Percentiles rank a stretch among this genome's conserved stretches.
phyloP scores from a whole-genome alignment of 495 filamentous ascomycete species.

The Filosporella fistucella region DNA sequence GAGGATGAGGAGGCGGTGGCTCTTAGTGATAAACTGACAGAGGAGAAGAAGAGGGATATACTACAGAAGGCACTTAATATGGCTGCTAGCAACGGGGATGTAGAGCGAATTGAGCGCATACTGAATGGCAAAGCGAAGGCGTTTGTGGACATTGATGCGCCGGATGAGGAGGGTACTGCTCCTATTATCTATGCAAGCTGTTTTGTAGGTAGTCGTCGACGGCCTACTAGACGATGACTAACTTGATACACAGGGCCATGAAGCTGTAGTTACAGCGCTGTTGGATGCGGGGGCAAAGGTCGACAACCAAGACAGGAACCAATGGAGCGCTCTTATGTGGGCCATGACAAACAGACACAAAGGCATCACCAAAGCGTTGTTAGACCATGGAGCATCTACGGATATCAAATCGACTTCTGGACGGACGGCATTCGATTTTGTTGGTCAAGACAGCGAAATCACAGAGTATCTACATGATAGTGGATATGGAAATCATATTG shows the following conservation, averaged over 20 bases:
- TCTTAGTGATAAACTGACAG: conserved; percentile 64
- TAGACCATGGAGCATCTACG: conserved; percentile 92
- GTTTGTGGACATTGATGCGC: conserved; percentile 83
- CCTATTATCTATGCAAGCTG: conserved; percentile 98
- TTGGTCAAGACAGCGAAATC: conserved; percentile 91
- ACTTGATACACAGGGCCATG: conserved; percentile 63
- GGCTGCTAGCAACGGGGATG: conserved; percentile 95
- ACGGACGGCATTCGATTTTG: conserved; percentile 94
- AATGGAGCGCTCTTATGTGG: conserved; percentile 99
- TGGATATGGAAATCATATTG: conserved; percentile 92
- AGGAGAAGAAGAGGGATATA: conserved; percentile 71
- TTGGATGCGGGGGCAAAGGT: conserved; percentile 86
- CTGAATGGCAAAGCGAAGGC: conserved; percentile 68
- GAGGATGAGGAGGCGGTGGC: conserved; percentile 79
- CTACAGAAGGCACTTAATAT: conserved; percentile 88
- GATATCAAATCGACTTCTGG: conserved; percentile 92
- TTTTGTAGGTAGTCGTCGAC: conserved; percentile 65
- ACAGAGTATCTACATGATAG: conserved; percentile 91
- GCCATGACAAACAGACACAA: conserved; percentile 99
- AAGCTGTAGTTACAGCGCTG: conserved; percentile 79
- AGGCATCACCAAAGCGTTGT: conserved; percentile 81
- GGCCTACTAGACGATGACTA: conserved; percentile 12
- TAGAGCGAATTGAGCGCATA: conserved; percentile 72
- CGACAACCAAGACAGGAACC: conserved; percentile 89
- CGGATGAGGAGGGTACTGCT: conserved; percentile 92